A percentile compares a stretch with the other conserved stretches of the same genome.
Evolutionary conservation across 2,329 filamentous ascomycete species (phyloP).

Genomic region (Orbilia javanica): DNA sequence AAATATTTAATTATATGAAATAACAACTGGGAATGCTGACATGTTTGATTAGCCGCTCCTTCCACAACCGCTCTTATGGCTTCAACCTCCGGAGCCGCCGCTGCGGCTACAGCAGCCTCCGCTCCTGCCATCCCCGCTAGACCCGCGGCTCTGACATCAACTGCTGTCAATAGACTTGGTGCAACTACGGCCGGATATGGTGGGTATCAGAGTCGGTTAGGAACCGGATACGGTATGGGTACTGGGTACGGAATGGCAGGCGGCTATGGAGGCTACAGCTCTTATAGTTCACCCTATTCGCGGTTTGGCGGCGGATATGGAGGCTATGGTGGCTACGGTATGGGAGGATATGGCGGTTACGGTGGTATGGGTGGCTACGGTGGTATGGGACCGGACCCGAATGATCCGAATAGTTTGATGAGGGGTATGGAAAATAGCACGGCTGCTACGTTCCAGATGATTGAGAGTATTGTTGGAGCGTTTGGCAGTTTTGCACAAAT

Average conservation of each 20-base stretch:
- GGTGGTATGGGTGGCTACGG: slow-evolving; percentile 67
- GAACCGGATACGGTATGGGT: slow-evolving; percentile 64
- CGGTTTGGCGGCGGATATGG: slow-evolving; percentile 64
- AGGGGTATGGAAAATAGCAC: slow-evolving; percentile 95
- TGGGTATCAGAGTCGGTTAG: slow-evolving; percentile 64
- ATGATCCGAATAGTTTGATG: slow-evolving; percentile 94
- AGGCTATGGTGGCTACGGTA: slow-evolving; percentile 66
- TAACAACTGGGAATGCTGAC: slow-evolving; percentile 25
- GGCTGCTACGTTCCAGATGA: slow-evolving; percentile 96
- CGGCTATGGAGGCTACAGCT: slow-evolving; percentile 65
- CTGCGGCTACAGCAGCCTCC: slow-evolving; percentile 67
- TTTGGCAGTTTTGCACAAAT: slow-evolving; percentile 99
- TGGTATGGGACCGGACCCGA: slow-evolving; percentile 75
- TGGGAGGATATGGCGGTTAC: slow-evolving; percentile 65
- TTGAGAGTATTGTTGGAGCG: slow-evolving; percentile 94
- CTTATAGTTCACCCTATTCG: slow-evolving; percentile 64
- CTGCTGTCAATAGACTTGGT: slow-evolving; percentile 85
- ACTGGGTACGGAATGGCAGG: slow-evolving; percentile 61
- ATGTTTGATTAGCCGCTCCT: slow-evolving; percentile 53
- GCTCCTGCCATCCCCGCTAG: slow-evolving; percentile 82
- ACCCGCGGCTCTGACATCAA: slow-evolving; percentile 77
- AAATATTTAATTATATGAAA: slow-evolving; percentile 19
- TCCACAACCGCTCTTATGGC: slow-evolving; percentile 63
- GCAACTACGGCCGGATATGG: slow-evolving; percentile 67
- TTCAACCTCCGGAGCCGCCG: slow-evolving; percentile 65